Conservation (phyloP, 1,139 yeast species). For the Yamadazyma aaseri region DNA sequence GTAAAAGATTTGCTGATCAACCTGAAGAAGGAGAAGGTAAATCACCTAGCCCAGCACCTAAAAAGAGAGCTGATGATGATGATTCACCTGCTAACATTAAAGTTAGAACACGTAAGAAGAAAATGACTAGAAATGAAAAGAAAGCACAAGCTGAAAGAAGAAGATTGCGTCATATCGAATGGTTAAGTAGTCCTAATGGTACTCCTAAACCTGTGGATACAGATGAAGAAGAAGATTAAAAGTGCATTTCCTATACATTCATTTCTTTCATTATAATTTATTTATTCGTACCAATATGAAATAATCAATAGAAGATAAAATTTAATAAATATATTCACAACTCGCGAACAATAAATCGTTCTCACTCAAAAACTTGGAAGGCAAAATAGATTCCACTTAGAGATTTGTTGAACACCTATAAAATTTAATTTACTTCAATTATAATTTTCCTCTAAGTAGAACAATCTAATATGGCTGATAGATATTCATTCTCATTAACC, state of each 20-base stretch:
- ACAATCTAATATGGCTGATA: constrained; percentile 83
- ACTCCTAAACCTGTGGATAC: constrained; percentile 93
- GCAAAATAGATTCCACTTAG: no score
- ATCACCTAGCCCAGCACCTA: constrained; percentile 27
- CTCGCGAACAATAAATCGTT: no score
- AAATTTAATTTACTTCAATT: no score
- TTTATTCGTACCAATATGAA: background rate
- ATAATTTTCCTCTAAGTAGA: no score
- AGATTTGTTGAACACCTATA: no score
- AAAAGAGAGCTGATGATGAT: constrained; percentile 60
- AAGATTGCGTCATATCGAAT: constrained; percentile 88
- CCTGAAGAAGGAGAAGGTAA: constrained; percentile 20
- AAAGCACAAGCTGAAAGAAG: constrained; percentile 90
- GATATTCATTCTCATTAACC: constrained; percentile 95
- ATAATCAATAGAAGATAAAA: background rate
- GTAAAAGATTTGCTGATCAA: constrained; percentile 53
- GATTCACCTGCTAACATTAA: constrained; percentile 96
- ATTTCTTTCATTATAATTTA: no score
- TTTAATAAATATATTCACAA: background rate
- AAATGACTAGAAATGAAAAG: constrained; percentile 94
- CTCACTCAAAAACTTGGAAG: constrained; percentile 14
- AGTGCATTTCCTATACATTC: no score
- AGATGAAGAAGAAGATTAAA: constrained; percentile 68
- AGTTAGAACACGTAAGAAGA: constrained; percentile 89
- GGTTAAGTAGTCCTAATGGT: constrained; percentile 96